Conservation (phyloP, 345 rosid genomes). For the Mallotus nudiflorus region DNA sequence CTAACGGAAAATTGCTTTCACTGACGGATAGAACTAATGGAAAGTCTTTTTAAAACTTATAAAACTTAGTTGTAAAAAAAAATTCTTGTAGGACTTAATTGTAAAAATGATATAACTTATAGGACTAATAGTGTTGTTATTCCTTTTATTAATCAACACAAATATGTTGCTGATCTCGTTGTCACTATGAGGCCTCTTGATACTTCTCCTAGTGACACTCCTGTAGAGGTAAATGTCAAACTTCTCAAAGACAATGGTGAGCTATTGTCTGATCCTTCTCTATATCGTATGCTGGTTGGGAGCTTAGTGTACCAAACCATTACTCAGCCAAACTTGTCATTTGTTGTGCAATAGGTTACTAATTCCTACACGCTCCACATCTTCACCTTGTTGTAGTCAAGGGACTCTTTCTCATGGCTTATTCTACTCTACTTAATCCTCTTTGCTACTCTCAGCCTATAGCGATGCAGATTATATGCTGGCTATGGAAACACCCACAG, state of each 20-base stretch:
- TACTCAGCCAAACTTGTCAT: neutral
- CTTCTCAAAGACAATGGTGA: neutral
- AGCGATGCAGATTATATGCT: conserved; percentile 1
- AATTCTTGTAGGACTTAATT: no score
- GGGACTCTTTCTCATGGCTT: neutral
- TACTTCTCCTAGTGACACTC: neutral
- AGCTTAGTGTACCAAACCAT: neutral
- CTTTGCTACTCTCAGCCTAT: neutral
- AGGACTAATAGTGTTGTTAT: no score
- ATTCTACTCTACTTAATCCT: neutral
- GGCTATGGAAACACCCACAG: neutral
- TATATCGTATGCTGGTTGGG: neutral
- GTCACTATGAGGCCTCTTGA: neutral
- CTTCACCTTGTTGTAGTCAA: neutral
- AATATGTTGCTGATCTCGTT: neutral
- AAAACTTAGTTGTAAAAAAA: no score
- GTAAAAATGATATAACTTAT: no score
- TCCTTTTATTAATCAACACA: no score
- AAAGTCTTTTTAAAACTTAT: no score
- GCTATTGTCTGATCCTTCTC: neutral
- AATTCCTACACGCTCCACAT: neutral
- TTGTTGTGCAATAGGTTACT: neutral
- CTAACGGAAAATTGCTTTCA: no score
- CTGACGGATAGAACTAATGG: no score
- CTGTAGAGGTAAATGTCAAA: conserved; percentile 8